Evolutionary conservation across 306 rosid genomes (phyloP).

Genomic region (Cucumis sativus): Cucumber_9930_V3 NC_026656.2:4094001-4094500

Average conservation of each 20-base stretch:
- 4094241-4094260: neutral
- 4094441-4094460: too few relatives aligned
- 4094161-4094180: neutral
- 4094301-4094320: neutral
- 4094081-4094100: neutral
- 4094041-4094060: neutral
- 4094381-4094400: too few relatives aligned
- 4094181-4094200: neutral
- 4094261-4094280: neutral
- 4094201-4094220: neutral
- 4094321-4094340: too few relatives aligned
- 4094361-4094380: too few relatives aligned
- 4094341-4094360: too few relatives aligned
- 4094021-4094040: neutral
- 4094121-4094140: neutral
- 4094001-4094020: neutral
- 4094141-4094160: neutral
- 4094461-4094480: too few relatives aligned
- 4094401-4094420: too few relatives aligned
- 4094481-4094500: too few relatives aligned
- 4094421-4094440: too few relatives aligned
- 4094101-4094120: neutral
- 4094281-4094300: neutral
- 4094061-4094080: neutral
- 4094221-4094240: neutral